Conservation (phyloP, 371 early-diverging fungal genomes). For the Lichtheimia hyalospora region DNA sequence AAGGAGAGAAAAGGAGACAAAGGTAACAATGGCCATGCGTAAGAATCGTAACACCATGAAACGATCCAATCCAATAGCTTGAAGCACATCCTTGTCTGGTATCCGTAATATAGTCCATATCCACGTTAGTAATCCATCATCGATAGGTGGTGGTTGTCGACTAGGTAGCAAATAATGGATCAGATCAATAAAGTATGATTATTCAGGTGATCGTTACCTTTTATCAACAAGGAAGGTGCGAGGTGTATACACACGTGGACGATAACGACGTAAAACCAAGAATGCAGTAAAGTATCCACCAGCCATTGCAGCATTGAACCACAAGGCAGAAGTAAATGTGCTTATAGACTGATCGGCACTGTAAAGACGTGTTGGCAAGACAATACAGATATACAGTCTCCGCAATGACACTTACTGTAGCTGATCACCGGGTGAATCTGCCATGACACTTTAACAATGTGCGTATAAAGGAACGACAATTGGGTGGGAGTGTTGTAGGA, state of each 20-base stretch:
- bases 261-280: conserved; percentile 52
- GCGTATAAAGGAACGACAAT: no score
- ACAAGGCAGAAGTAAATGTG: conserved; percentile 66
- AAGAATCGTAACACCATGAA: conserved; percentile 79
- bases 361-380: no score
- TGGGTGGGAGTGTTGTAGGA: no score
- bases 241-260: conserved; percentile 69
- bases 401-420: no score
- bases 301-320: conserved; percentile 66
- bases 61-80: conserved; percentile 70
- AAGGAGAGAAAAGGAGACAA: conserved; percentile 55
- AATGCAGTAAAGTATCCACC: conserved; percentile 58
- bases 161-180: conserved; percentile 7
- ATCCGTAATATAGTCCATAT: conserved; percentile 54
- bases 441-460: no score
- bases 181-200: no score
- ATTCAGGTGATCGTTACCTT: conserved; percentile 45
- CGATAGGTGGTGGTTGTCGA: conserved; percentile 56
- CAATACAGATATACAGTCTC: no score
- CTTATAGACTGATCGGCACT: conserved; percentile 48
- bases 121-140: conserved; percentile 57
- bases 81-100: conserved; percentile 58
- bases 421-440: no score
- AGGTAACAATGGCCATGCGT: conserved; percentile 57
- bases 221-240: conserved; percentile 65